Base-by-base conservation (phyloP, 148 eudicot genomes). In the Polygonum maritimum region DNA sequence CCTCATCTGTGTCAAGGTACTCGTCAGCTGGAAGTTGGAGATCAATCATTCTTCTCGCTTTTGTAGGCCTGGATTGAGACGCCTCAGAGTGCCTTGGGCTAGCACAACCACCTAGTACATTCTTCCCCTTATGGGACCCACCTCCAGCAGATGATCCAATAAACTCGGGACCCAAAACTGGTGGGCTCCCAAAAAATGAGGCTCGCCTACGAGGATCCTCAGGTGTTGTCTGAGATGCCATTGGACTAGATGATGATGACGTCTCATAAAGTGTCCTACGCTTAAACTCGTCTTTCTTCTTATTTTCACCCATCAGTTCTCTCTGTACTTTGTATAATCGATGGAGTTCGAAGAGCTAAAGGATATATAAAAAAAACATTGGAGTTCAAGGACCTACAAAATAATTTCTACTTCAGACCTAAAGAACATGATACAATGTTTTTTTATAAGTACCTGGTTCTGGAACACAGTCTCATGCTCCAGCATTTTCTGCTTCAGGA, bases 311-410 rank as follows among this genome's bases (percentile, higher is more conserved):
- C 94, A 91, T 93, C 84, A 93, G 80, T 63, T 90, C 90, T 82
- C 84, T 88, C 79, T 93, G 98, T 67, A 84, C 87, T 80, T 70
- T 80, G 83, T 91, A 91, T 1, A 91, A 81, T 74, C 92, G 91
- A 78, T 93, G 98, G 63, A 93, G 87, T 81, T 93, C 98, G 79
- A 72, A 78, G 55, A 93, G 92, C 98, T 93, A 83, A 73, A 75
- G 62, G 73, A 75, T 73, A 78, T 40, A 55, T 44, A 44, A 44
- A 44, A 44, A 7, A 6, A 57, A 39, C 0, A 52, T 1, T 41
- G 9, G n/a, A 78, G 19, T 21, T 73, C 33, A 73, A 73, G 13
- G 48, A 22, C 47, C 21, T 48, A 16, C 13, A 70, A 12, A 72
- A 19, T 6, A 40, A 39, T 15, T 4, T 40, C 4, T 1, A 16